phyloP scores from a whole-genome alignment of 1,284 basidiomycete genomes.

The Singerocomus inundabilis region DNA sequence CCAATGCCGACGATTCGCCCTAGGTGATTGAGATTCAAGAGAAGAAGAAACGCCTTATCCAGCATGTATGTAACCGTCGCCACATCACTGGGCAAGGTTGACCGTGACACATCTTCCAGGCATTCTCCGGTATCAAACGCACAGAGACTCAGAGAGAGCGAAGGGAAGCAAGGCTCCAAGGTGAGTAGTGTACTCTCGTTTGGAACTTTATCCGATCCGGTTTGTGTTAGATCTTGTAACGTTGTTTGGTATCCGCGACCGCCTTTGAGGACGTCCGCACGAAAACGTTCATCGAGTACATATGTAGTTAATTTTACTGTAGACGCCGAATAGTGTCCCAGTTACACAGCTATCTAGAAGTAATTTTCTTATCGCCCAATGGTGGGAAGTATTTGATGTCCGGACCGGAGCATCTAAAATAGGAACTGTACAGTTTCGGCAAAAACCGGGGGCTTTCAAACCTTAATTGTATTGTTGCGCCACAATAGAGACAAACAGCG shows the following conservation, averaged over 20 bases:
- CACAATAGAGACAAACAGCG: conserved; percentile 26
- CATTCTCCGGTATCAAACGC: conserved; percentile 74
- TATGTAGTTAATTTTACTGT: conserved; percentile 2
- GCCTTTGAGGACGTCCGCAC: neutral
- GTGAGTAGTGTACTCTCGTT: conserved; percentile 36
- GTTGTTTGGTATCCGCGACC: conserved; percentile 51
- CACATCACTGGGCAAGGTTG: neutral
- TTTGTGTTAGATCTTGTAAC: conserved; percentile 47
- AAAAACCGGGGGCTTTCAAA: conserved; percentile 22
- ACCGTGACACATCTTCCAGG: conserved; percentile 40
- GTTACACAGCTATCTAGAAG: neutral
- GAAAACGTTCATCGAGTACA: neutral
- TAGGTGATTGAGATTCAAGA: conserved; percentile 82
- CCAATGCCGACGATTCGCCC: neutral
- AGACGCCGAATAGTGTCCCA: conserved; percentile 10
- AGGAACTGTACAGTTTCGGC: conserved; percentile 34
- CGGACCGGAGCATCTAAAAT: neutral
- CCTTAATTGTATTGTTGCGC: conserved; percentile 23
- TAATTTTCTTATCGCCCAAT: neutral
- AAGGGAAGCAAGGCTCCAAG: conserved; percentile 73
- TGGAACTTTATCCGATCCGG: neutral
- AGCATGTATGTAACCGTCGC: conserved; percentile 47
- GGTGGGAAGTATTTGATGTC: too few relatives aligned
- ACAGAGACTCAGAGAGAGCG: conserved; percentile 69
- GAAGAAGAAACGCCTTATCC: conserved; percentile 70